phyloP scores from a whole-genome alignment of 1,284 basidiomycete species.

The Malassezia cuniculi region DNA sequence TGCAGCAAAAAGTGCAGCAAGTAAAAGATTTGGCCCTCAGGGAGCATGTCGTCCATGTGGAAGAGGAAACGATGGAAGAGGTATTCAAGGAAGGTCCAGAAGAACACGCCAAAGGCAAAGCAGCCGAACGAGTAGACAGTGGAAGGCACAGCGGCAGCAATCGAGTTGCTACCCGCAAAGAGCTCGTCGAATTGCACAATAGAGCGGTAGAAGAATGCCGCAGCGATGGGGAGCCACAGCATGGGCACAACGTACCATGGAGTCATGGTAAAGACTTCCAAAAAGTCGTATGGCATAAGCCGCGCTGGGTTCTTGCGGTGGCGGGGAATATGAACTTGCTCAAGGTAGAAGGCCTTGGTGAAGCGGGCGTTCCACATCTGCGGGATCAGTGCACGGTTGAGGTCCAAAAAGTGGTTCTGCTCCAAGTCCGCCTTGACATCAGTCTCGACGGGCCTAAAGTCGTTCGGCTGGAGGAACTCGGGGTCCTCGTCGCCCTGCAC shows the following conservation, averaged over 20 bases:
- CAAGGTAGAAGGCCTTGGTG: conserved; percentile 85
- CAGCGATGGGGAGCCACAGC: conserved; percentile 79
- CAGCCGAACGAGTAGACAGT: conserved; percentile 25
- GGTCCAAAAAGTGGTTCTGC: conserved; percentile 83
- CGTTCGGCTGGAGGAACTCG: too few relatives aligned
- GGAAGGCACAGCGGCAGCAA: conserved; percentile 13
- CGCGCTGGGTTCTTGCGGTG: conserved; percentile 75
- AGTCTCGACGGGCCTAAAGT: conserved; percentile 39
- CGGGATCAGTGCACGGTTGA: conserved; percentile 67
- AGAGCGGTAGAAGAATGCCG: conserved; percentile 67
- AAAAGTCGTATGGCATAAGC: conserved; percentile 66
- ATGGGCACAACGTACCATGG: conserved; percentile 87
- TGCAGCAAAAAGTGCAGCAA: conserved; percentile 85
- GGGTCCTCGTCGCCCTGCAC: conserved; percentile 46
- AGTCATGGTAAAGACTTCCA: conserved; percentile 79
- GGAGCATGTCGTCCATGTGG: conserved; percentile 82
- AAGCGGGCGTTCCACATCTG: conserved; percentile 76
- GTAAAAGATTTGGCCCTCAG: conserved; percentile 67
- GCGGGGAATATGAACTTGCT: conserved; percentile 86
- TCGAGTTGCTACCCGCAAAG: conserved; percentile 11
- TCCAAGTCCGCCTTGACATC: conserved; percentile 48
- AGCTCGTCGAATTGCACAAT: conserved; percentile 58
- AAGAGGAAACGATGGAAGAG: conserved; percentile 92
- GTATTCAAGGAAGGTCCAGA: conserved; percentile 96
- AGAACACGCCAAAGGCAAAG: conserved; percentile 69